A percentile compares a stretch with the other conserved stretches of the same genome.
These are phyloP conservation scores for Brettanomyces bruxellensis DNA, from an alignment of 805 yeast genomes.

Conservation along the genomic window DNA sequence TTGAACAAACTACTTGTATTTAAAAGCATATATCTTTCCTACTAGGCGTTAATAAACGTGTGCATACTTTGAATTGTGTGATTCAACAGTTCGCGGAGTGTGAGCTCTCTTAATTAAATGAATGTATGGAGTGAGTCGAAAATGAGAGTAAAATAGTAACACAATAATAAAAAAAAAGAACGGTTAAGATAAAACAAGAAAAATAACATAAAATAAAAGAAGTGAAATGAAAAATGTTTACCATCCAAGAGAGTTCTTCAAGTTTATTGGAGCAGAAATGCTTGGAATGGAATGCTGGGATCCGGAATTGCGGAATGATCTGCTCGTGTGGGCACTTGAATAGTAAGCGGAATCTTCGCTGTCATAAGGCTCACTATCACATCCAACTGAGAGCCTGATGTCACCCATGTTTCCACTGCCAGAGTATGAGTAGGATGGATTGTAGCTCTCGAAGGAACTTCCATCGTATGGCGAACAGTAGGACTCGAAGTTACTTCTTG, in stretches of 20 bases:
- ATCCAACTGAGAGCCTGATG: too few relatives aligned
- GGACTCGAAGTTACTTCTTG: not conserved
- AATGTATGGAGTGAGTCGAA: not conserved
- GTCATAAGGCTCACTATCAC: too few relatives aligned
- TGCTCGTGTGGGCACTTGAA: not conserved
- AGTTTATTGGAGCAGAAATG: constrained; percentile 62
- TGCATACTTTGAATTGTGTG: too few relatives aligned
- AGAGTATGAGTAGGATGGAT: too few relatives aligned
- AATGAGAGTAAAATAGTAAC: not conserved
- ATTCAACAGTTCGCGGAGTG: too few relatives aligned
- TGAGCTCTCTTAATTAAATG: too few relatives aligned
- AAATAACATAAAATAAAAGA: not conserved
- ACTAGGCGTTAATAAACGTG: not conserved
- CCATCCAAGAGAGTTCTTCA: constrained; percentile 72
- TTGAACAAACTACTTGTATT: not conserved
- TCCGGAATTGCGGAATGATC: constrained; percentile 9
- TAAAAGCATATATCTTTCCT: constrained; percentile 1
- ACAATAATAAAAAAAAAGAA: constrained; percentile 2
- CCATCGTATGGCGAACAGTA: too few relatives aligned
- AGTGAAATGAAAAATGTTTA: constrained; percentile 6
- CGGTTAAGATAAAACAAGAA: not conserved
- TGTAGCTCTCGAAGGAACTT: too few relatives aligned
- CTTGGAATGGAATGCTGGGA: constrained; percentile 28
- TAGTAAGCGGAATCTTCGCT: not conserved
- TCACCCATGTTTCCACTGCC: too few relatives aligned